Evolutionary conservation across 768 basidiomycete species (phyloP).

Genomic region (Lentinus brumalis): DNA sequence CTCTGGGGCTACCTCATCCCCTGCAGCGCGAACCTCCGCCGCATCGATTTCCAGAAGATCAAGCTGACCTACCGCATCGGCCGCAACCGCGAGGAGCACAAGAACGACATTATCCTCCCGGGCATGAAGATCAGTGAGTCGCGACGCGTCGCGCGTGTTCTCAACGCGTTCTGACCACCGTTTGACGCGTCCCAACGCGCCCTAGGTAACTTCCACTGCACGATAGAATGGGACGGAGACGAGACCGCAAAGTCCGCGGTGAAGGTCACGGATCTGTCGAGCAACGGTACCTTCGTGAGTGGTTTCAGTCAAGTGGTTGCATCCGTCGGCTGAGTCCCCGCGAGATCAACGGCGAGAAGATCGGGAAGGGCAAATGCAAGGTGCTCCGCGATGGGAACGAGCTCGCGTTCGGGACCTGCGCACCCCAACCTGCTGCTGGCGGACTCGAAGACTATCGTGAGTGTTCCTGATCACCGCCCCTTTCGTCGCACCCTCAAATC

Average conservation of each 20-base stretch:
- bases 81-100: constrained; percentile 38
- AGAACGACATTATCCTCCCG: constrained; percentile 58
- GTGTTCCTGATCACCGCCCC: constrained; percentile 29
- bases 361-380: constrained; percentile 56
- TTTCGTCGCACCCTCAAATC: neutral
- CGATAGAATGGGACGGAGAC: constrained; percentile 60
- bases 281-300: constrained; percentile 42
- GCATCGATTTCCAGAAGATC: constrained; percentile 65
- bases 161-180: too few species aligned
- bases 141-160: constrained; percentile 7
- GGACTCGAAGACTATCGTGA: constrained; percentile 72
- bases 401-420: constrained; percentile 75
- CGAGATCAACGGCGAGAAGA: constrained; percentile 68
- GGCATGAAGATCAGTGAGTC: constrained; percentile 75
- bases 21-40: constrained; percentile 49
- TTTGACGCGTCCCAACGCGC: constrained; percentile 12
- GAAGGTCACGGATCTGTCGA: constrained; percentile 57
- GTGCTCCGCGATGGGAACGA: constrained; percentile 81
- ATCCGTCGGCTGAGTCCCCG: neutral
- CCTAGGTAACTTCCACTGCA: constrained; percentile 57
- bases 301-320: neutral
- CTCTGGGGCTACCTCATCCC: constrained; percentile 78
- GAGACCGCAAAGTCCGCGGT: constrained; percentile 45
- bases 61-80: constrained; percentile 55
- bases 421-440: constrained; percentile 44